Base-by-base conservation (phyloP, 2,329 filamentous ascomycete genomes). In the Juglanconis juglandina region DNA sequence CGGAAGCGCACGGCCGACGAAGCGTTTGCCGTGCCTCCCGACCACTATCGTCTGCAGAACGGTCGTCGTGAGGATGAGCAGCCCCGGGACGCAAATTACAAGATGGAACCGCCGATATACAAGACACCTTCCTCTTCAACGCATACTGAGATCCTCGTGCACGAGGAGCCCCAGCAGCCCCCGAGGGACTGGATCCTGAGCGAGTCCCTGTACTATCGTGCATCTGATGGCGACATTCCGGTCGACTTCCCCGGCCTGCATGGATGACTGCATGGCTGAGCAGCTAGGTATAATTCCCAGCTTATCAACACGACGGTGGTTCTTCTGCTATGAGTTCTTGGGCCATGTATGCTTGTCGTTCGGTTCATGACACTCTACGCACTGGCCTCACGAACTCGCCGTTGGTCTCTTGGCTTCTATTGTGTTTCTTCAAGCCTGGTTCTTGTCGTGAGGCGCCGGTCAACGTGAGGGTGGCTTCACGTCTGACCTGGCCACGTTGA, bases 1-100 rank as follows among this genome's bases (percentile, higher is more conserved):
- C 49, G 59, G 50, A 63, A 63, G 61, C 61, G 61, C 41, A 39
- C 54, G 11, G 51, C 59, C 46, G 58, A 50, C 2, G 61, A 63
- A 13, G 61, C 61, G 9, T 58, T 60, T 51, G 13, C 58, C 44
- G 35, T 46, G 35, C 37, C 55, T 34, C 41, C 48, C 8, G 61
- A 63, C 30, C 39, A 56, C 9, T 56, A 60, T n/a, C 54, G 61
- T 9, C 32, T 54, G 41, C 61, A 63, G 51, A 46, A 61, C 32
- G 54, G 61, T 5, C 61, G 61, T n/a, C 56, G 58, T 14, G 52
- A 60, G 39, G 56, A 61, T 17, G 58, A 51, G 30, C 55, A 51
- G 55, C 55, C 47, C 47, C n/a, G 37, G 5, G 47, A 57, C 24
- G 55, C 55, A 4, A 57, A 57, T 37, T 57, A 57, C 47, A 57